Conservation (phyloP, 1,284 basidiomycete species). For the Leccinum fallax region DNA sequence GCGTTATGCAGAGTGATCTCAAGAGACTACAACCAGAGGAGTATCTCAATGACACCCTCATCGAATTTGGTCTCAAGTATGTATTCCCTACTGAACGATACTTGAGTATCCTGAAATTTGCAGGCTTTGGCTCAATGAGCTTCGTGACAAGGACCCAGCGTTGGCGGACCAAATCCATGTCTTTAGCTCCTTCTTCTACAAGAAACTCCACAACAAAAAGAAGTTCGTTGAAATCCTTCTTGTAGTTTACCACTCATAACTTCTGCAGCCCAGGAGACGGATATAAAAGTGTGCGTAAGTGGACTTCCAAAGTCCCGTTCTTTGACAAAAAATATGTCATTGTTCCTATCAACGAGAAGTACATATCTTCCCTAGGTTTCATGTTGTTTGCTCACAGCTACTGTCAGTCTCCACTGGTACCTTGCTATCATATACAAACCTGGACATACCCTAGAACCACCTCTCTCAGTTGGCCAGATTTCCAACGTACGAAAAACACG, state of each 20-base stretch:
- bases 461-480: conserved; percentile 34
- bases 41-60: conserved; percentile 93
- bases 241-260: conserved; percentile 9
- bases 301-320: conserved; percentile 88
- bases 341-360: conserved; percentile 97
- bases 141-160: conserved; percentile 56
- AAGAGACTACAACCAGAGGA: conserved; percentile 74
- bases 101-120: conserved; percentile 2
- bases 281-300: conserved; percentile 88
- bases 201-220: conserved; percentile 81
- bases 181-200: conserved; percentile 98
- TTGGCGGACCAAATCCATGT: conserved; percentile 81
- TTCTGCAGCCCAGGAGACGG: conserved; percentile 57
- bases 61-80: conserved; percentile 93
- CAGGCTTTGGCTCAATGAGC: conserved; percentile 69
- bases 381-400: conserved; percentile 12
- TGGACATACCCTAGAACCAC: conserved; percentile 54
- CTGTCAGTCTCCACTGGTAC: conserved; percentile 90
- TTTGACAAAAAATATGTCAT: conserved; percentile 93
- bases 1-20: conserved; percentile 78
- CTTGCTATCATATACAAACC: conserved; percentile 93
- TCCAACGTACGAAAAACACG: conserved; percentile 32
- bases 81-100: conserved; percentile 29
- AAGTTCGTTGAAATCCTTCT: conserved; percentile 47
- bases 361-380: conserved; percentile 29